These are phyloP conservation scores for Carpinus fangiana DNA, from an alignment of 306 rosid genomes.

Conservation along the genomic window DNA sequence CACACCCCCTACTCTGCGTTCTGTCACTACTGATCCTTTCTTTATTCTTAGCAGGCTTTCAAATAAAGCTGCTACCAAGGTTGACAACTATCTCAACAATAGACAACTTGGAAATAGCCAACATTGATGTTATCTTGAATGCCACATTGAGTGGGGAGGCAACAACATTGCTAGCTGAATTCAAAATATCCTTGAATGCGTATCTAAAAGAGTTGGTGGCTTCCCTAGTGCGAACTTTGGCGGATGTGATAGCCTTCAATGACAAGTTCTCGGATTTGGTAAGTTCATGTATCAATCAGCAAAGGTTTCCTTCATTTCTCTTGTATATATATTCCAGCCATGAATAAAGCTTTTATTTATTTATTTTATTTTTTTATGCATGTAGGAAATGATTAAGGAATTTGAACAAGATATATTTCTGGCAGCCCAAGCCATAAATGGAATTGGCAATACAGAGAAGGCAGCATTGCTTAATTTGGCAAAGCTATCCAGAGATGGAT, in stretches of 20 bases:
- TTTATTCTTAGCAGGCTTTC: too few relatives aligned
- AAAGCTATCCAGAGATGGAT: neutral
- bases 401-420: slow-evolving; percentile 7
- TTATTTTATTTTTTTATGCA: neutral
- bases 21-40: too few relatives aligned
- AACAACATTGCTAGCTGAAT: slow-evolving; percentile 35
- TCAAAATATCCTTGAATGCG: slow-evolving; percentile 44
- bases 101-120: slow-evolving; percentile 57
- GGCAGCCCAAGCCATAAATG: slow-evolving; percentile 4
- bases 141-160: slow-evolving; percentile 39
- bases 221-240: too few relatives aligned
- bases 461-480: neutral
- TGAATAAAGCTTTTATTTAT: too few relatives aligned
- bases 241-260: too few relatives aligned
- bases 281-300: too few relatives aligned
- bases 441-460: neutral
- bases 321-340: neutral
- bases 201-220: slow-evolving; percentile 29
- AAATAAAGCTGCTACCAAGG: too few relatives aligned
- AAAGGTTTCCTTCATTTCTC: too few relatives aligned
- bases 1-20: too few relatives aligned
- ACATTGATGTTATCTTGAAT: too few relatives aligned
- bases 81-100: too few relatives aligned
- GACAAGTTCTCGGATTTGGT: too few relatives aligned
- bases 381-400: slow-evolving; percentile 10